These are phyloP conservation scores for Kazachstania taianensis DNA, from an alignment of 805 yeast species.

Conservation along the genomic window DNA sequence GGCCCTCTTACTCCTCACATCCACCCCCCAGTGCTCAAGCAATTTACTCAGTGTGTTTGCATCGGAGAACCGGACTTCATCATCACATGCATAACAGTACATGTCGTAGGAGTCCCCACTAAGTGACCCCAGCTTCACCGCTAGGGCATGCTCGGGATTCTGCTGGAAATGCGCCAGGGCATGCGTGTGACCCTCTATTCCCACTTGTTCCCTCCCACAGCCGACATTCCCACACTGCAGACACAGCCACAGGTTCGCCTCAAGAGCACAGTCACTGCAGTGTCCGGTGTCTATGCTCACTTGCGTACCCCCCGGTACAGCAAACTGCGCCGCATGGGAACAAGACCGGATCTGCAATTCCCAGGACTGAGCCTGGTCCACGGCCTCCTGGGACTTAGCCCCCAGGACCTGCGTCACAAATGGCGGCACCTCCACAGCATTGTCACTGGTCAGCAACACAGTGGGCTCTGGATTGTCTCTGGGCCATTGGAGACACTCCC, in stretches of 20 bases:
- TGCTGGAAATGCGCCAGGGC: slow-evolving; percentile 62
- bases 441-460: not conserved
- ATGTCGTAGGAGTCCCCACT: slow-evolving; percentile 67
- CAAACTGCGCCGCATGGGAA: slow-evolving; percentile 53
- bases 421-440: not conserved
- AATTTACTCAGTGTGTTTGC: slow-evolving; percentile 21
- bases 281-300: slow-evolving; percentile 11
- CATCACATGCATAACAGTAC: slow-evolving; percentile 82
- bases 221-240: slow-evolving; percentile 83
- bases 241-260: slow-evolving; percentile 86
- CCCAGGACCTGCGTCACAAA: slow-evolving; percentile 18
- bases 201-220: slow-evolving; percentile 92
- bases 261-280: slow-evolving; percentile 53
- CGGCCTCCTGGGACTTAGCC: slow-evolving; percentile 21
- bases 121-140: slow-evolving; percentile 84
- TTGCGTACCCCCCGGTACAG: slow-evolving; percentile 1
- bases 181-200: slow-evolving; percentile 89
- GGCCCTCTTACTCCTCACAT: slow-evolving; percentile 42
- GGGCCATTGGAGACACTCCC: slow-evolving; percentile 14
- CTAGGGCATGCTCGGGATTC: slow-evolving; percentile 56
- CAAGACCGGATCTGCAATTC: slow-evolving; percentile 79
- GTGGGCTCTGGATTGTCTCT: not conserved
- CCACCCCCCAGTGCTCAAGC: slow-evolving; percentile 56
- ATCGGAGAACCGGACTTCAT: slow-evolving; percentile 71
- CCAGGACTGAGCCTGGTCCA: slow-evolving; percentile 78